Evolutionary conservation across 225 moss, liverwort and hornwort species (phyloP).

Genomic region (Polytrichum commune): DNA sequence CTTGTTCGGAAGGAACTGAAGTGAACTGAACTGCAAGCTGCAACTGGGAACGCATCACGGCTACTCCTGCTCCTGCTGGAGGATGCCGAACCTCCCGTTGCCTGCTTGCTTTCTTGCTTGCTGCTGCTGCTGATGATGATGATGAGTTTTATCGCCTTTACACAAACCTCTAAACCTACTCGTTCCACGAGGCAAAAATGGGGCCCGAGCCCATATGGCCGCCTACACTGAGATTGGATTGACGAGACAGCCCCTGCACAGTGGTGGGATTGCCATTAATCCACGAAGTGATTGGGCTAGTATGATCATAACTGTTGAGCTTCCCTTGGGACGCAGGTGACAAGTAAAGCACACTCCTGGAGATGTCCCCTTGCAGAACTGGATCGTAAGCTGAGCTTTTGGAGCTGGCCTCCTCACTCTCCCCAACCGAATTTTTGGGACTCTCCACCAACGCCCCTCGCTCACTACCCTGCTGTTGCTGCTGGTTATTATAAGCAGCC

Average conservation of each 20-base stretch:
- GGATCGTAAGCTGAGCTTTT: slow-evolving; percentile 82
- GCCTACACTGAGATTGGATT: slow-evolving; percentile 64
- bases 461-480: slow-evolving; percentile 45
- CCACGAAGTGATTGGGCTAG: slow-evolving; percentile 66
- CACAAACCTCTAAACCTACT: slow-evolving; percentile 21
- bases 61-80: neutral
- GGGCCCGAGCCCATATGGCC: slow-evolving; percentile 76
- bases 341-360: slow-evolving; percentile 70
- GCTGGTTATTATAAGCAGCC: slow-evolving; percentile 8
- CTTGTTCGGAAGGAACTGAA: slow-evolving; percentile 21
- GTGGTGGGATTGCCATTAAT: slow-evolving; percentile 51
- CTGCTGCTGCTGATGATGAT: too few relatives aligned
- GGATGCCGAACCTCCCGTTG: neutral
- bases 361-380: slow-evolving; percentile 63
- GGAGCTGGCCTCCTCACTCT: slow-evolving; percentile 84
- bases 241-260: slow-evolving; percentile 55
- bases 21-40: slow-evolving; percentile 15
- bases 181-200: slow-evolving; percentile 98
- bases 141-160: slow-evolving; percentile 25
- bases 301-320: slow-evolving; percentile 50
- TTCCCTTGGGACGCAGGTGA: slow-evolving; percentile 47
- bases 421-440: slow-evolving; percentile 48
- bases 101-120: too few relatives aligned
- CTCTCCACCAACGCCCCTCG: slow-evolving; percentile 50
- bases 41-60: neutral